Evolutionary conservation across 371 early-diverging fungal genomes (phyloP), one percentile per base, ranked within the genome.

Genomic region (Syncephalastrum racemosum): DNA sequence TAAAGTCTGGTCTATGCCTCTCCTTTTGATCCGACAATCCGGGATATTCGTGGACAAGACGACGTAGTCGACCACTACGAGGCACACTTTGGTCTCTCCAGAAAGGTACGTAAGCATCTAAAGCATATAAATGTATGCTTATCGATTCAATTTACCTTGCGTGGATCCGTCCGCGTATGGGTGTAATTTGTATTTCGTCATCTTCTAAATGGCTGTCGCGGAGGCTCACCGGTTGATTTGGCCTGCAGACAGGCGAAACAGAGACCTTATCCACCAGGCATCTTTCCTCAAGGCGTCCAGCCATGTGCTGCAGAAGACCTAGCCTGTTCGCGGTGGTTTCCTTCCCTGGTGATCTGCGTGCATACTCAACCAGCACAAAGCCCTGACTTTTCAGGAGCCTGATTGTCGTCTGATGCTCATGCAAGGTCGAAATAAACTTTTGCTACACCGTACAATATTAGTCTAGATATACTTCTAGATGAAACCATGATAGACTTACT

Each of bases 211-310:
- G 18, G 20, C 3, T 0, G 53, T 52, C 53, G 16, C 41, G 53
- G 19, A 41, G 41, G 40, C 41, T 41, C 1, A 52, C 18, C 10
- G 12, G 53, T 36, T 40, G 19, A 5, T 41, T 52, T 4, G 53
- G 42, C 1, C 22, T 36, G 19, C 53, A 56, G 49, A 12, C 47
- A 49, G 31, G 49, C 0, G 51, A 43, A 4, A 50, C 45, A 46
- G 51, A 44, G 18, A 50, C 58, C 44, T 58, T 58, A 19, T 58
- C 51, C n/a, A 58, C 45, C 22, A 50, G 45, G 1, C 51, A 58
- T n/a, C 50, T 20, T 41, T 50, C 47, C 44, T 27, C 16, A 43
- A 50, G 50, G 23, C 51, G 50, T 42, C 16, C 31, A 40, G 44
- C 31, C 50, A 50, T 57, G 49, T 50, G 31, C 50, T 57, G 50